Evolutionary conservation across 306 rosid species (phyloP).

Genomic region (Gynostemma pentaphyllum): DNA sequence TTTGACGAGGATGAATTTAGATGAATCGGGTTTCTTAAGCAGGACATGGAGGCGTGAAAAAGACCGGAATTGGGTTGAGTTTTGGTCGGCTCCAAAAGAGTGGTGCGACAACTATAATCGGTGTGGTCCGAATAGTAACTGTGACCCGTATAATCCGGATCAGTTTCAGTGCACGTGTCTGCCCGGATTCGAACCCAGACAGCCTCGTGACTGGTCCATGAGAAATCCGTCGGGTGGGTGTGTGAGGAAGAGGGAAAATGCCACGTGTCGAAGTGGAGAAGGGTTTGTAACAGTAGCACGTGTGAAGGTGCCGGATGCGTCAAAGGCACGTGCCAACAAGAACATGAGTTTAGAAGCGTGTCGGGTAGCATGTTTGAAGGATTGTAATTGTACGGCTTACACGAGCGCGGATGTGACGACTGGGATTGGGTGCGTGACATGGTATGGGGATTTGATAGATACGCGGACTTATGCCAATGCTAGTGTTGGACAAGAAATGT

Average conservation of each 20-base stretch:
- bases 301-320: not conserved
- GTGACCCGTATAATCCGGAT: constrained; percentile 27
- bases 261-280: constrained; percentile 41
- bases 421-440: not conserved
- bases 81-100: constrained; percentile 28
- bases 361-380: not conserved
- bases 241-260: constrained; percentile 13
- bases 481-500: not conserved
- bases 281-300: constrained; percentile 30
- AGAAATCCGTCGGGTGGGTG: constrained; percentile 48
- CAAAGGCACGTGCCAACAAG: constrained; percentile 10
- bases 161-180: constrained; percentile 36
- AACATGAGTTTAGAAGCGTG: constrained; percentile 7
- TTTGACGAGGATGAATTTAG: constrained; percentile 5
- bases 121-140: constrained; percentile 30
- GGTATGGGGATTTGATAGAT: constrained; percentile 25
- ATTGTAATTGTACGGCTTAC: constrained; percentile 39
- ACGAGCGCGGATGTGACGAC: not conserved
- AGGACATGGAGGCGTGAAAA: constrained; percentile 32
- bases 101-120: constrained; percentile 26
- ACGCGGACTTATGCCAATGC: constrained; percentile 23
- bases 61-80: constrained; percentile 23
- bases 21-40: constrained; percentile 21
- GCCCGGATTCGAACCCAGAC: constrained; percentile 51
- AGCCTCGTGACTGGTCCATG: constrained; percentile 4